Evolutionary conservation across 208 protist genomes (phyloP).

Genomic region (Polymyxa betae): DNA sequence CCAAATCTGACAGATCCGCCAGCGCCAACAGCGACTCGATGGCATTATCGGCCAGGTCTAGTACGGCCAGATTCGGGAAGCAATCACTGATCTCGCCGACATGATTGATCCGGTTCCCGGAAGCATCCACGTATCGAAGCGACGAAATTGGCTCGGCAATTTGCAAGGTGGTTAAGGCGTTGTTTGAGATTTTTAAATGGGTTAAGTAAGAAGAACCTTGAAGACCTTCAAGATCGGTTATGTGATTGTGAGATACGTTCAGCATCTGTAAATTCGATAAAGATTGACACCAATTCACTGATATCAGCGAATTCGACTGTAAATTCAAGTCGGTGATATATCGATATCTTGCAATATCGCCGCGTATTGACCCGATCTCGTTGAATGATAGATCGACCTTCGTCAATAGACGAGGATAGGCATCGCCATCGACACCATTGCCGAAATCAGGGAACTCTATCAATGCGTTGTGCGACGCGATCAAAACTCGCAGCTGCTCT

Average conservation of each 20-base stretch:
- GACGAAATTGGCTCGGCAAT: not conserved
- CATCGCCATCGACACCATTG: not conserved
- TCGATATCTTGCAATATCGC: not conserved
- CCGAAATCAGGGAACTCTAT: not conserved
- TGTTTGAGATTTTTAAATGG: not conserved
- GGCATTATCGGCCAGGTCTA: not conserved
- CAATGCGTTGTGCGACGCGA: not conserved
- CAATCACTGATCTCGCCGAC: not conserved
- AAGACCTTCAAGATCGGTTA: not conserved
- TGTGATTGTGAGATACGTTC: not conserved
- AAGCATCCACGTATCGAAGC: slow-evolving; percentile 5
- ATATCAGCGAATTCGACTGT: not conserved
- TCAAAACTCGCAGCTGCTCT: not conserved
- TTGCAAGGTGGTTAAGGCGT: not conserved
- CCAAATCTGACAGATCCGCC: not conserved
- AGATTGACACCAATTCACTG: not conserved
- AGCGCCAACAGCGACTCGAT: not conserved
- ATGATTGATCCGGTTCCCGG: not conserved
- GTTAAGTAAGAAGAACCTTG: not conserved
- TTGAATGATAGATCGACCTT: not conserved
- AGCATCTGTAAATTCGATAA: not conserved
- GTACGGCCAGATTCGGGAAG: not conserved
- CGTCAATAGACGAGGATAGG: not conserved
- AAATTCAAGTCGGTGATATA: not conserved
- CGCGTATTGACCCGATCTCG: not conserved